Percentiles rank a stretch among this genome's conserved stretches.
These are phyloP conservation scores for Cudoniella acicularis DNA, from an alignment of 495 filamentous ascomycete genomes.

Conservation along the genomic window DNA sequence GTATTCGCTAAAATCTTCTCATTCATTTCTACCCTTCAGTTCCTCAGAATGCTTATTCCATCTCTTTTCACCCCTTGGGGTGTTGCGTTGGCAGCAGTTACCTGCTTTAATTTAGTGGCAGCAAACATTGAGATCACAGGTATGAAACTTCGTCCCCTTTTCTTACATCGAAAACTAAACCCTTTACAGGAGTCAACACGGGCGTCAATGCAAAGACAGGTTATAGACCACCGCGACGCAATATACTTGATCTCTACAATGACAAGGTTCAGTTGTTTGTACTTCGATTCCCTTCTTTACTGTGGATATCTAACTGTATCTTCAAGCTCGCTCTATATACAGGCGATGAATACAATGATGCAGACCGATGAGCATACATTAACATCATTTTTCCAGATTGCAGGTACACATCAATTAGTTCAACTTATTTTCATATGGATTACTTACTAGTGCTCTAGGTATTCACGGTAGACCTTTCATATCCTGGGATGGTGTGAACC, in stretches of 20 bases:
- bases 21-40: neutral
- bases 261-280: neutral
- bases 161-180: neutral
- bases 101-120: neutral
- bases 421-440: neutral
- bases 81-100: neutral
- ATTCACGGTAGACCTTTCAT: constrained; percentile 60
- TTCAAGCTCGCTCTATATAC: constrained; percentile 4
- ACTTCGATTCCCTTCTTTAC: neutral
- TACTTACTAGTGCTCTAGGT: constrained; percentile 31
- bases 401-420: neutral
- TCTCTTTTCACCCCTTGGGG: neutral
- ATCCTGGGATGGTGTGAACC: constrained; percentile 51
- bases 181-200: constrained; percentile 29
- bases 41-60: neutral
- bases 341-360: constrained; percentile 2
- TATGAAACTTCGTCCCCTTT: neutral
- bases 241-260: neutral
- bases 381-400: neutral
- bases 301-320: neutral
- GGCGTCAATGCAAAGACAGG: neutral
- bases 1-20: neutral
- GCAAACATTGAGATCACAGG: neutral
- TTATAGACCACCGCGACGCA: neutral
- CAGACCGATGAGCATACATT: neutral